Base-by-base conservation (phyloP, 148 eudicot species). In the Oxyria digyna region DNA sequence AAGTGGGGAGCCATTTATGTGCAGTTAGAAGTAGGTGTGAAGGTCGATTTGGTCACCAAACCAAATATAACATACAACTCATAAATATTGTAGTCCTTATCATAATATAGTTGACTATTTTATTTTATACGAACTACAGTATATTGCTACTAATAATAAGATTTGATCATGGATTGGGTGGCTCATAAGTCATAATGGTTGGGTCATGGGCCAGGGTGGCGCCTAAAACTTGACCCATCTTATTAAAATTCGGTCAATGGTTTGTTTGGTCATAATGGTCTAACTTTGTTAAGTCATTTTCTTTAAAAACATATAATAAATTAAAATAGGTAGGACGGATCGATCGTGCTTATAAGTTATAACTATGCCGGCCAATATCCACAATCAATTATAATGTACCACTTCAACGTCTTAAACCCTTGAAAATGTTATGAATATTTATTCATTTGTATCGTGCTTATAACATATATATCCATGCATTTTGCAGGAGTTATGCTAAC, bases 401-500 rank as follows among this genome's bases (percentile, higher is more conserved):
- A n/a, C n/a, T n/a, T n/a, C n/a, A n/a, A n/a, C n/a, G n/a, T n/a
- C n/a, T n/a, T n/a, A n/a, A n/a, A n/a, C n/a, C n/a, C n/a, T n/a
- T n/a, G n/a, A n/a, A n/a, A n/a, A n/a, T n/a, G n/a, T n/a, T n/a
- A n/a, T n/a, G n/a, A n/a, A n/a, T n/a, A n/a, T n/a, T n/a, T n/a
- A n/a, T n/a, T n/a, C n/a, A n/a, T n/a, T n/a, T n/a, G n/a, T n/a
- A n/a, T n/a, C n/a, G n/a, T n/a, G n/a, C n/a, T n/a, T n/a, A n/a
- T n/a, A n/a, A n/a, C n/a, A n/a, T n/a, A n/a, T n/a, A n/a, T n/a
- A 35, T 2, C 38, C 38, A 20, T 52, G 12, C 2, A 6, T 59
- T 59, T 6, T 29, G 1, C 31, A 71, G 74, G 97, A 13, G 97
- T 91, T 74, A 75, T 89, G 71, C 69, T 91, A 69, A 89, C 96